A percentile compares a stretch with the other conserved stretches of the same genome.
Evolutionary conservation across 140 eudicot genomes (phyloP).

Genomic region (Oenanthe javanica): DNA sequence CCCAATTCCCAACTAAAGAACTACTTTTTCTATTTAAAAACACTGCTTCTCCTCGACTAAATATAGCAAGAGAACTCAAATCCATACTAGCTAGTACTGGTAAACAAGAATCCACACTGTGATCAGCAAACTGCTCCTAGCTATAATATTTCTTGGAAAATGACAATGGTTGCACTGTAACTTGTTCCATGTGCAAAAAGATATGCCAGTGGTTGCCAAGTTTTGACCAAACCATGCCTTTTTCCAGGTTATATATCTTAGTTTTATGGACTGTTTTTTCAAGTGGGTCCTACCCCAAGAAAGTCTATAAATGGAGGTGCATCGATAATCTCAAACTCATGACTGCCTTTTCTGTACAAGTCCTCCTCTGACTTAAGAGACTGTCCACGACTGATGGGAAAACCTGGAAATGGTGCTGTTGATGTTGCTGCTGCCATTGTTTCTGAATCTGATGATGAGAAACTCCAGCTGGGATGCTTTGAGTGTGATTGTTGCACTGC

Average conservation of each 20-base stretch:
- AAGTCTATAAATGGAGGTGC: slow-evolving; percentile 83
- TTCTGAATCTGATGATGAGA: slow-evolving; percentile 15
- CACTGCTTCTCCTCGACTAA: too few relatives aligned
- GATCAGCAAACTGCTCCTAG: too few relatives aligned
- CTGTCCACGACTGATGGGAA: slow-evolving; percentile 1
- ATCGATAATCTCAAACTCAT: slow-evolving; percentile 13
- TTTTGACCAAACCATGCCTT: background rate
- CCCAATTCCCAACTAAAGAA: too few relatives aligned
- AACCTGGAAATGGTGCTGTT: slow-evolving; percentile 11
- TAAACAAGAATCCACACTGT: too few relatives aligned
- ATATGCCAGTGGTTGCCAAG: background rate
- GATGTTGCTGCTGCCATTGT: background rate
- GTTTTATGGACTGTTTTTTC: slow-evolving; percentile 14
- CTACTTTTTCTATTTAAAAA: too few relatives aligned
- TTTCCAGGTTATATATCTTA: background rate
- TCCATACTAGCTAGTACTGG: too few relatives aligned
- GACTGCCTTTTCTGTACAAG: slow-evolving; percentile 16
- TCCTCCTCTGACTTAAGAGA: slow-evolving; percentile 1
- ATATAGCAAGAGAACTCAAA: too few relatives aligned
- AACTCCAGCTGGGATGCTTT: slow-evolving; percentile 9
- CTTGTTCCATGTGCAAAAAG: background rate
- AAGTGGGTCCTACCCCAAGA: slow-evolving; percentile 91
- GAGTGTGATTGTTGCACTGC: slow-evolving; percentile 24
- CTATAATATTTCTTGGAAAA: background rate
- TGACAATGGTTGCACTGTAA: background rate